Conservation (phyloP, 2,329 filamentous ascomycete genomes). For the Penicillium sp. region DNA sequence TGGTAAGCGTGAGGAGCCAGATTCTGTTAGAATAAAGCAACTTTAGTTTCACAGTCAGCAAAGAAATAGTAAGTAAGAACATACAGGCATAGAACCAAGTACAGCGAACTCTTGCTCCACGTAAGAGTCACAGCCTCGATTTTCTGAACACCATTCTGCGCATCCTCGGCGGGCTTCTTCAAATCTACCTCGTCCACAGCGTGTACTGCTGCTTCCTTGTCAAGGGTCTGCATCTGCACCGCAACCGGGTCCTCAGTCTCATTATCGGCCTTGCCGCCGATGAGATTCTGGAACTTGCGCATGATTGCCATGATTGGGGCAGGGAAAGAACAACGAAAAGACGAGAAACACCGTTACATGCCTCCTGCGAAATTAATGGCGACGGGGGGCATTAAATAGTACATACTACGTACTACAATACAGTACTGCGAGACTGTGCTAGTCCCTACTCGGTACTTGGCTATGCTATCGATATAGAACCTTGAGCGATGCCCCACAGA, state of each 20-base stretch:
- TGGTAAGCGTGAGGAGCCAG: constrained; percentile 19
- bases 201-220: background rate
- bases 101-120: constrained; percentile 39
- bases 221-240: background rate
- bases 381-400: too few relatives aligned
- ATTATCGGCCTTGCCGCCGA: background rate
- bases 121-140: constrained; percentile 19
- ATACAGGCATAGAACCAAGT: constrained; percentile 45
- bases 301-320: background rate
- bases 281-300: background rate
- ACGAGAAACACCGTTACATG: too few relatives aligned
- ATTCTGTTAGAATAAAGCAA: constrained; percentile 23
- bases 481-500: too few relatives aligned
- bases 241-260: background rate
- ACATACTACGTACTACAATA: too few relatives aligned
- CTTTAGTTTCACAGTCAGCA: background rate
- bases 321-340: too few relatives aligned
- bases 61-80: background rate
- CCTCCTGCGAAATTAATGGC: too few relatives aligned
- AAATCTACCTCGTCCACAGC: background rate
- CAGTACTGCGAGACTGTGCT: too few relatives aligned
- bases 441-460: too few relatives aligned
- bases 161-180: background rate
- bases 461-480: too few relatives aligned
- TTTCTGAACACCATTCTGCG: constrained; percentile 23